A percentile compares a stretch with the other conserved stretches of the same genome.
phyloP scores from a whole-genome alignment of 2,329 filamentous ascomycete species.

The Apiospora pterosperma region DNA sequence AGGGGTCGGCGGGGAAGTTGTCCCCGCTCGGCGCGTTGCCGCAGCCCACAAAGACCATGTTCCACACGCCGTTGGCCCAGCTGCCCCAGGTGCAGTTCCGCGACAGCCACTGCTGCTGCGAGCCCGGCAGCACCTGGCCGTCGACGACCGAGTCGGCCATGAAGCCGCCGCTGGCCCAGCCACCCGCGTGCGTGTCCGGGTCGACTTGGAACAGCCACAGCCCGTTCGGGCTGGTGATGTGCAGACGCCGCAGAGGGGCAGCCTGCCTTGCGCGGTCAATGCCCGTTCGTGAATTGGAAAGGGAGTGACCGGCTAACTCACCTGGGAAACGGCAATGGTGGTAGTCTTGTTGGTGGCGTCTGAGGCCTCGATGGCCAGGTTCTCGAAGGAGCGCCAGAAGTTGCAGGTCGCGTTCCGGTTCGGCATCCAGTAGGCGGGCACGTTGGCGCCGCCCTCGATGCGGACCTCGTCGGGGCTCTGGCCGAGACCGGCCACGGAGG shows the following conservation, averaged over 20 bases:
- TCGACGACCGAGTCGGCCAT: conserved; percentile 31
- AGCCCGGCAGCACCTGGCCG: conserved; percentile 26
- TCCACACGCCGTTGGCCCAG: conserved; percentile 32
- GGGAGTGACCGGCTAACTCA: neutral
- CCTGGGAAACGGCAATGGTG: conserved; percentile 30
- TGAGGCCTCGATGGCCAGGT: conserved; percentile 28
- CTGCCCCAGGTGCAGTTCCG: conserved; percentile 29
- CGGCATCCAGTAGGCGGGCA: conserved; percentile 32
- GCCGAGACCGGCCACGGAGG: conserved; percentile 27
- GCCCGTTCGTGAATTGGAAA: neutral
- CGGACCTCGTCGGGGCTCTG: conserved; percentile 26
- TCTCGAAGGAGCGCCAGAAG: conserved; percentile 30
- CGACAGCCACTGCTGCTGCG: conserved; percentile 32
- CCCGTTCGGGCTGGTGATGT: conserved; percentile 26
- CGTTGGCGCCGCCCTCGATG: conserved; percentile 29
- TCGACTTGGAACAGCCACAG: conserved; percentile 32
- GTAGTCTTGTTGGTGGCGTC: conserved; percentile 27
- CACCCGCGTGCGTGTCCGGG: conserved; percentile 25
- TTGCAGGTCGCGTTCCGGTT: conserved; percentile 31
- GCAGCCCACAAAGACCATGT: conserved; percentile 31
- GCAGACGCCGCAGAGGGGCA: conserved; percentile 27
- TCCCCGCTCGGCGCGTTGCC: conserved; percentile 22
- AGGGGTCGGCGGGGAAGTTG: conserved; percentile 23
- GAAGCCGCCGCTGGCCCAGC: conserved; percentile 30
- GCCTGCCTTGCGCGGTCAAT: conserved; percentile 11